A percentile compares a stretch with the other conserved stretches of the same genome.
phyloP scores from a whole-genome alignment of 106 monocot genomes.

The Ottelia alismoides region DNA sequence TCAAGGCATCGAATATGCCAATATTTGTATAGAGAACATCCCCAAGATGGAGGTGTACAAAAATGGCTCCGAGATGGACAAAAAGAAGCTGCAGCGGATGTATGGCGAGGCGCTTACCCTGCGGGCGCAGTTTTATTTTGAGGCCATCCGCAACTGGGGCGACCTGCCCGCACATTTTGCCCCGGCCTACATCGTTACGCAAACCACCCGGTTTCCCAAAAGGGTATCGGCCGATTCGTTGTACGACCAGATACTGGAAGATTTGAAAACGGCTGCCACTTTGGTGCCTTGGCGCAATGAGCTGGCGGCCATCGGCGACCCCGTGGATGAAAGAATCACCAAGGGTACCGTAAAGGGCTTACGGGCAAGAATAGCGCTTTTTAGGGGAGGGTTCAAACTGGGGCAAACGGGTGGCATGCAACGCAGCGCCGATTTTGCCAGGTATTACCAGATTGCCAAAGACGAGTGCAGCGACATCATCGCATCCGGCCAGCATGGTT shows the following conservation, averaged over 20 bases:
- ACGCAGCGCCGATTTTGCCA: not conserved
- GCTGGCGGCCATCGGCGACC: not conserved
- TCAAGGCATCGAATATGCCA: not conserved
- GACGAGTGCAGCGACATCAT: not conserved
- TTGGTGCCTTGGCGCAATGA: not conserved
- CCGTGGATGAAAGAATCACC: not conserved
- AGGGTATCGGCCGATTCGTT: not conserved
- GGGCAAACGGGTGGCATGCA: not conserved
- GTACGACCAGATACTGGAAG: not conserved
- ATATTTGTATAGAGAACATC: not conserved
- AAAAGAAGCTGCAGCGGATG: not conserved
- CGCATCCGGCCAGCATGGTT: not conserved
- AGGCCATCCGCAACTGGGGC: not conserved
- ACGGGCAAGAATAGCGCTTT: not conserved
- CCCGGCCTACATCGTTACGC: no score
- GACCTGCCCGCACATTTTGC: not conserved
- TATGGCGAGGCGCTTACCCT: not conserved
- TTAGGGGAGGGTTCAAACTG: not conserved
- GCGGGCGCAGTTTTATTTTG: not conserved
- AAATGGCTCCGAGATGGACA: not conserved
- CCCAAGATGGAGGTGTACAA: not conserved
- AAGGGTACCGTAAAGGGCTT: not conserved
- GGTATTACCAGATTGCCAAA: not conserved
- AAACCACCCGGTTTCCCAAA: not conserved
- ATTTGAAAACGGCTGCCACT: not conserved